Conservation (phyloP, 345 rosid genomes). For the Hibiscus mutabilis region DNA sequence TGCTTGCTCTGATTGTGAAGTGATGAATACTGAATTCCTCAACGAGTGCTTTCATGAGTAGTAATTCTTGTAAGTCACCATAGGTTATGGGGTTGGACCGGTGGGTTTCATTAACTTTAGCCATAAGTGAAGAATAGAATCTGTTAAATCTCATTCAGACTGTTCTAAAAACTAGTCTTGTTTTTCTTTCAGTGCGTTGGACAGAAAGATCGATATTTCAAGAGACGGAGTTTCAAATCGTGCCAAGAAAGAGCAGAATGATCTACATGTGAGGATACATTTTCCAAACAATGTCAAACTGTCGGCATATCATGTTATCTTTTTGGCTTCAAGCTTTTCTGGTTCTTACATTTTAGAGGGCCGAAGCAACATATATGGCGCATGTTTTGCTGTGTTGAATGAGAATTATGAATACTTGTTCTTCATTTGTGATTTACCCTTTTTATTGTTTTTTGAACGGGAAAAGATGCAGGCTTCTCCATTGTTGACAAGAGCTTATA, state of each 20-base stretch:
- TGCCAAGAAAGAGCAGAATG: constrained; percentile 27
- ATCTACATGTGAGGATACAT: constrained; percentile 36
- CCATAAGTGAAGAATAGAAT: not conserved
- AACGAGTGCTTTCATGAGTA: no score
- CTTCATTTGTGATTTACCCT: not conserved
- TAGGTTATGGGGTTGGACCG: not conserved
- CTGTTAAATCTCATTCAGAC: constrained; percentile 7
- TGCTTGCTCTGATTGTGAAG: no score
- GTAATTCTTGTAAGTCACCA: not conserved
- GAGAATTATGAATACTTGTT: not conserved
- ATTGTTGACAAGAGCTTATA: constrained; percentile 26
- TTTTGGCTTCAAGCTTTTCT: not conserved
- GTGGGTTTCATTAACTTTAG: not conserved
- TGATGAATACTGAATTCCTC: no score
- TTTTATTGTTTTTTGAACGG: not conserved
- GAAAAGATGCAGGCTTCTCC: constrained; percentile 37
- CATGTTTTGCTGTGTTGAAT: constrained; percentile 10
- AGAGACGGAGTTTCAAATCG: constrained; percentile 26
- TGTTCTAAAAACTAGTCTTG: not conserved
- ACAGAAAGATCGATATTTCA: constrained; percentile 36
- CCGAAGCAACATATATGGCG: not conserved
- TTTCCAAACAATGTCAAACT: not conserved
- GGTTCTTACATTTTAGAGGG: not conserved
- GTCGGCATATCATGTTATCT: constrained; percentile 2
- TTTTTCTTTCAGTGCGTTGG: constrained; percentile 54